Evolutionary conservation across 2,329 filamentous ascomycete species (phyloP).

Genomic region (Orbilia oligospora): DNA sequence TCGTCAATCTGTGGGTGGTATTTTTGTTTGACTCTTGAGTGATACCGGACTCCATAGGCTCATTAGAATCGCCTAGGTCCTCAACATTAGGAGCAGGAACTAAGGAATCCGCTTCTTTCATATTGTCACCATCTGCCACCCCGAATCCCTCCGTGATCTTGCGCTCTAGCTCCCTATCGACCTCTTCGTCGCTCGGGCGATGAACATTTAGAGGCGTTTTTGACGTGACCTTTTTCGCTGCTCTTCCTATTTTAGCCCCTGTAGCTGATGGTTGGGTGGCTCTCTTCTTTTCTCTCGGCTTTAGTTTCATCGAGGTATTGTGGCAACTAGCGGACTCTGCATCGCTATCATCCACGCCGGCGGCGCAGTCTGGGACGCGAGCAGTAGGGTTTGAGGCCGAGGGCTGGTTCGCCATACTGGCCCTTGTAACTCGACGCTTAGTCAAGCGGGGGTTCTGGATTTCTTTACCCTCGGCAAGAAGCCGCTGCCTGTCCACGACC

Average conservation of each 20-base stretch:
- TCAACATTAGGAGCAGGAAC: slow-evolving; percentile 62
- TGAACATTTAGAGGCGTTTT: slow-evolving; percentile 2
- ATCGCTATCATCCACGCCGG: slow-evolving; percentile 12
- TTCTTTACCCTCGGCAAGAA: slow-evolving; percentile 8
- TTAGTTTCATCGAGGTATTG: slow-evolving; percentile 19
- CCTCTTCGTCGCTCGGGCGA: slow-evolving; percentile 73
- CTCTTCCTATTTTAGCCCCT: slow-evolving; percentile 64
- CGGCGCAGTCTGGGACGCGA: slow-evolving; percentile 10
- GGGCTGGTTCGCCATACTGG: slow-evolving; percentile 40
- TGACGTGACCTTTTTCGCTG: slow-evolving; percentile 8
- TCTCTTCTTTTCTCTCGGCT: slow-evolving; percentile 64
- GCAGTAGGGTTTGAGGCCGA: slow-evolving; percentile 11
- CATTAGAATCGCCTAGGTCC: slow-evolving; percentile 63
- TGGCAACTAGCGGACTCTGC: neutral
- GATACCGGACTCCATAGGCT: slow-evolving; percentile 66
- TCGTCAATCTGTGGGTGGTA: slow-evolving; percentile 69
- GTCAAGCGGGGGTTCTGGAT: slow-evolving; percentile 13
- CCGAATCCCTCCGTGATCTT: slow-evolving; percentile 74
- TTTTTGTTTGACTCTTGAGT: slow-evolving; percentile 70
- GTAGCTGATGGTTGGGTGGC: slow-evolving; percentile 70
- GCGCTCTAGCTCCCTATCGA: slow-evolving; percentile 76
- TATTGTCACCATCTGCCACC: slow-evolving; percentile 66
- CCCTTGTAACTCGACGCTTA: slow-evolving; percentile 54
- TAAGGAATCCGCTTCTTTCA: slow-evolving; percentile 68
- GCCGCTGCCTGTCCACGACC: slow-evolving; percentile 11